Conservation (phyloP, 768 basidiomycete genomes). For the Lactifluus echinatus region DNA sequence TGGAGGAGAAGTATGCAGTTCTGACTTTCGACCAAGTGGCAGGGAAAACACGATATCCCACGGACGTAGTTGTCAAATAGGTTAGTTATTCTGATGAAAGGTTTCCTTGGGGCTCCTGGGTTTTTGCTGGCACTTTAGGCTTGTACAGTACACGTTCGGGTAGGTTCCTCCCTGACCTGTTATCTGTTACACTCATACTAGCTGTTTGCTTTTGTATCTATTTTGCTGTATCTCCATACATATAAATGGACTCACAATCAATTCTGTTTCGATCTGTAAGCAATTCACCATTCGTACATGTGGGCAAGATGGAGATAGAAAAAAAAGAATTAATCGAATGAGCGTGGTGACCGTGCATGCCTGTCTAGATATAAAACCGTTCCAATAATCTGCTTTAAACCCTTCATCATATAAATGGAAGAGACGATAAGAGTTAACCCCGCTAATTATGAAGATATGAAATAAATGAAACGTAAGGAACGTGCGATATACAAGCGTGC, state of each 20-base stretch:
- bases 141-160: too few species aligned
- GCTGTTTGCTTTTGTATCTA: too few species aligned
- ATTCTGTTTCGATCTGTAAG: neutral
- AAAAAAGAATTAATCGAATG: neutral
- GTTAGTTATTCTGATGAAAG: too few species aligned
- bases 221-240: neutral
- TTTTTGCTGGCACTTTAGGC: too few species aligned
- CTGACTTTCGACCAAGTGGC: too few species aligned
- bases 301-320: neutral
- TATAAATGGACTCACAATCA: neutral
- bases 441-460: neutral
- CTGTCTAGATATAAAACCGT: neutral
- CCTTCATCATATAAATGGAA: too few species aligned
- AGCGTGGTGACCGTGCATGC: neutral
- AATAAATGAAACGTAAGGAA: conserved; percentile 8
- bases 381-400: neutral
- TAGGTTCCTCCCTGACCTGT: too few species aligned
- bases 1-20: too few species aligned
- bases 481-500: neutral
- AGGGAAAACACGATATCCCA: too few species aligned
- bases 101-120: too few species aligned
- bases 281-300: neutral
- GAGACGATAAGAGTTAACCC: neutral
- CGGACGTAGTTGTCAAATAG: too few species aligned
- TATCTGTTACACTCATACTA: too few species aligned